Evolutionary conservation across 176 grass and related monocot species (phyloP).

Genomic region (Pontederia paniculata): DNA sequence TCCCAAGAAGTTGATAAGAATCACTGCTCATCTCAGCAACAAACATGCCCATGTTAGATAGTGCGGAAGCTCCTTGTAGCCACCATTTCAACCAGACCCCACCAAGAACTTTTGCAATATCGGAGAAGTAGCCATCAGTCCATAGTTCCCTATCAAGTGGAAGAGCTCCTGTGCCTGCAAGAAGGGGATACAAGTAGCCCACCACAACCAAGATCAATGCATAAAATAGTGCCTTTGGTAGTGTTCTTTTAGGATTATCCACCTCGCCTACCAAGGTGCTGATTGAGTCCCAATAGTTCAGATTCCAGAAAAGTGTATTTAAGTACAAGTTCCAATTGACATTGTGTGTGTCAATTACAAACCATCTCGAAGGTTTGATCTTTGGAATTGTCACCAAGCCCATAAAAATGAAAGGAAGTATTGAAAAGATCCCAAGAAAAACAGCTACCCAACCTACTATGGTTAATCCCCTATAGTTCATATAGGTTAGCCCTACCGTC

Average conservation of each 20-base stretch:
- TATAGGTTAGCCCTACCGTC: slow-evolving; percentile 32
- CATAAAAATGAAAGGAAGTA: slow-evolving; percentile 33
- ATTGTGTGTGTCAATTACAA: slow-evolving; percentile 13
- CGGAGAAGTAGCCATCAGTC: slow-evolving; percentile 67
- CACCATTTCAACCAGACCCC: slow-evolving; percentile 35
- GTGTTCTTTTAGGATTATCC: slow-evolving; percentile 23
- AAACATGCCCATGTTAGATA: slow-evolving; percentile 32
- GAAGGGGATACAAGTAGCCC: slow-evolving; percentile 58
- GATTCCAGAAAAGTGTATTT: slow-evolving; percentile 43
- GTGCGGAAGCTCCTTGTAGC: slow-evolving; percentile 28
- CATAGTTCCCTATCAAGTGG: slow-evolving; percentile 32
- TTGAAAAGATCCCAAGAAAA: slow-evolving; percentile 38
- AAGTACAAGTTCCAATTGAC: slow-evolving; percentile 36
- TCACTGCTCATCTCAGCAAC: slow-evolving; percentile 37
- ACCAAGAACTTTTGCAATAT: slow-evolving; percentile 30
- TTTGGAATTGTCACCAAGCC: slow-evolving; percentile 19
- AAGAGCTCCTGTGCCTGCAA: slow-evolving; percentile 46
- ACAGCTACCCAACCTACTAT: slow-evolving; percentile 62
- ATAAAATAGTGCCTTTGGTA: slow-evolving; percentile 20
- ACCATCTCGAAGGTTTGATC: slow-evolving; percentile 27
- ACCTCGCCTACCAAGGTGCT: slow-evolving; percentile 41
- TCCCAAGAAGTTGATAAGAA: slow-evolving; percentile 33
- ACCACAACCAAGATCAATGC: slow-evolving; percentile 37
- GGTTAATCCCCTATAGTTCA: slow-evolving; percentile 51
- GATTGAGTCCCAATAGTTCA: slow-evolving; percentile 40